These are phyloP conservation scores for Lipomyces chichibuensis DNA, from an alignment of 805 yeast genomes.

Conservation along the genomic window DNA sequence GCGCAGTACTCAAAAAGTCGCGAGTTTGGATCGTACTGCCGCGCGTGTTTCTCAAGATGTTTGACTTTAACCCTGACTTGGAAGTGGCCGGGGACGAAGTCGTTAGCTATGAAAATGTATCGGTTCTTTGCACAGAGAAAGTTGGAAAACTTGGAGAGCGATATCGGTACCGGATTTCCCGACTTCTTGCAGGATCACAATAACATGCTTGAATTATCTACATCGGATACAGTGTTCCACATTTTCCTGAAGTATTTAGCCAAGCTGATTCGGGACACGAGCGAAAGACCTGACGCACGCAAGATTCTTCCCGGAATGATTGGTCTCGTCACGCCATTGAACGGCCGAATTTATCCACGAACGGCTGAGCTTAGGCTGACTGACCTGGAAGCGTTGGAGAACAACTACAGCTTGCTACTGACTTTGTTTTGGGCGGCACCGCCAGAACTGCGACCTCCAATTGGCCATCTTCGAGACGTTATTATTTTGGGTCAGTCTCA, in stretches of 20 bases:
- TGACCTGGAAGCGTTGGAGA: slow-evolving; percentile 38
- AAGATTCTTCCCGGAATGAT: slow-evolving; percentile 31
- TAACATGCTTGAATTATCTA: slow-evolving; percentile 25
- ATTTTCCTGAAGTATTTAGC: slow-evolving; percentile 37
- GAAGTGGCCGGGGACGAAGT: slow-evolving; percentile 36
- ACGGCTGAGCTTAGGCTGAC: slow-evolving; percentile 28
- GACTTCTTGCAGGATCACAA: slow-evolving; percentile 33
- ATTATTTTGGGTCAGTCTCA: slow-evolving; percentile 36
- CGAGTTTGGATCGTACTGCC: slow-evolving; percentile 27
- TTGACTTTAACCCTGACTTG: slow-evolving; percentile 30
- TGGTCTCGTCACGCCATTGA: slow-evolving; percentile 39
- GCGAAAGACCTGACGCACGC: slow-evolving; percentile 10
- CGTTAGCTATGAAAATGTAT: slow-evolving; percentile 32
- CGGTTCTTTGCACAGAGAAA: slow-evolving; percentile 34
- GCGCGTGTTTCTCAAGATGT: slow-evolving; percentile 35
- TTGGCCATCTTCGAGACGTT: slow-evolving; percentile 37
- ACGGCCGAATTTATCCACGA: slow-evolving; percentile 36
- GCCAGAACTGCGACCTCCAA: slow-evolving; percentile 29
- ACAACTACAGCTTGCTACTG: slow-evolving; percentile 36
- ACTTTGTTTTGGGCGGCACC: slow-evolving; percentile 40
- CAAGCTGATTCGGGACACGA: slow-evolving; percentile 20
- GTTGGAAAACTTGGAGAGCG: slow-evolving; percentile 33
- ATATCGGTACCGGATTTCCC: slow-evolving; percentile 32
- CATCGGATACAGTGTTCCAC: slow-evolving; percentile 38
- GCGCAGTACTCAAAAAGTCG: slow-evolving; percentile 1